Evolutionary conservation across 2,329 filamentous ascomycete species (phyloP).

Genomic region (Podosphaera fusca): DNA sequence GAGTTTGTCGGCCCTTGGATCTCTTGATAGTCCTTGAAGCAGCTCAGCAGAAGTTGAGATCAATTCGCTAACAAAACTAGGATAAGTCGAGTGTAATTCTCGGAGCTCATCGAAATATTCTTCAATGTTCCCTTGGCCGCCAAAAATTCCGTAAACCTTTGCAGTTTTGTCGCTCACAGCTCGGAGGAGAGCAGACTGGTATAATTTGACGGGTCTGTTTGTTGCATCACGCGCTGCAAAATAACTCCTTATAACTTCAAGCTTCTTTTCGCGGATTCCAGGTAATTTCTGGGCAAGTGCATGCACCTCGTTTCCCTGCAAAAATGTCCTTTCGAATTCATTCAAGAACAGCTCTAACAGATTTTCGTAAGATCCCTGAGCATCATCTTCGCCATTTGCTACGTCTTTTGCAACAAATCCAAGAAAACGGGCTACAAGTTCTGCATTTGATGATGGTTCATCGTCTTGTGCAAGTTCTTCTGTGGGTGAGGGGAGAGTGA

Average conservation of each 20-base stretch:
- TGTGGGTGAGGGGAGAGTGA: constrained; percentile 69
- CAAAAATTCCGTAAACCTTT: constrained; percentile 80
- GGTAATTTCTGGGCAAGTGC: constrained; percentile 66
- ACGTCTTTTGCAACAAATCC: constrained; percentile 75
- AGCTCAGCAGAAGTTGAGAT: constrained; percentile 62
- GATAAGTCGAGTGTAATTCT: constrained; percentile 76
- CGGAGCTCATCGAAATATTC: constrained; percentile 98
- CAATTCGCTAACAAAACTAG: constrained; percentile 71
- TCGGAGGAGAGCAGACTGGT: constrained; percentile 80
- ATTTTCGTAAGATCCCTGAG: constrained; percentile 72
- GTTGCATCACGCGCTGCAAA: constrained; percentile 68
- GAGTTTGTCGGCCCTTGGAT: constrained; percentile 76
- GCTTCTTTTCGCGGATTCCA: constrained; percentile 82
- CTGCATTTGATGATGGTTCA: constrained; percentile 85
- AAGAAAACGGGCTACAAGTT: constrained; percentile 84
- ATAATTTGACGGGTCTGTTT: constrained; percentile 68
- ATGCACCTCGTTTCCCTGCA: constrained; percentile 90
- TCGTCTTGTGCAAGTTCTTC: constrained; percentile 96
- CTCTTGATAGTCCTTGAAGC: constrained; percentile 61
- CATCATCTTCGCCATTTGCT: constrained; percentile 76
- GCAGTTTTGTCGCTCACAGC: constrained; percentile 68
- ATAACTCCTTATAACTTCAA: constrained; percentile 73
- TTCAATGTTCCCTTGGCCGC: constrained; percentile 95
- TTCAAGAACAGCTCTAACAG: constrained; percentile 80
- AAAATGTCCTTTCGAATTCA: constrained; percentile 89